Percentiles rank a stretch among this genome's conserved stretches.
These are phyloP conservation scores for Gracilaria domingensis DNA, from an alignment of 23 red algal species.

Conservation along the genomic window DNA sequence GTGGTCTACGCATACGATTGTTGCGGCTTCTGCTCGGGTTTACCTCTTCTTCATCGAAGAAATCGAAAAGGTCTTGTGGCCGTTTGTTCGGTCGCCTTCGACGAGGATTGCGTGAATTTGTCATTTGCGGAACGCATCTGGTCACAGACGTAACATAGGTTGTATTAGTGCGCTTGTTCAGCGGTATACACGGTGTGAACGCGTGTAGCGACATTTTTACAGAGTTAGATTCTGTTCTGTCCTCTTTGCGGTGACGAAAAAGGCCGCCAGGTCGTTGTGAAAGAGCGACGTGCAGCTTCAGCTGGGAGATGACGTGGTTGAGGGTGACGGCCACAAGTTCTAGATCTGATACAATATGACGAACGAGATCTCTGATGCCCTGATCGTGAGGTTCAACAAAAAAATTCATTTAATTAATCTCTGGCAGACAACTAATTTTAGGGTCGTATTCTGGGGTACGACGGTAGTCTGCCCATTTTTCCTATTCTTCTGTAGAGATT, in stretches of 20 bases:
- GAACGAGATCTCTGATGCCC: too few species aligned
- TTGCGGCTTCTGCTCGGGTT: background rate
- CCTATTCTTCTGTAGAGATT: too few species aligned
- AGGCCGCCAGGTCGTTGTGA: background rate
- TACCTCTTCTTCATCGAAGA: conserved; percentile 6
- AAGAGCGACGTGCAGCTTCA: background rate
- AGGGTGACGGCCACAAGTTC: background rate
- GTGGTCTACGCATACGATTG: background rate
- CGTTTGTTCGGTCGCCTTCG: background rate
- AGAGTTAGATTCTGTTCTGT: background rate
- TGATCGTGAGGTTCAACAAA: too few species aligned
- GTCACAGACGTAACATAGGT: background rate
- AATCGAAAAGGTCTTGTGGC: conserved; percentile 20
- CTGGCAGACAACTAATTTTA: too few species aligned
- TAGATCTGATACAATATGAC: too few species aligned
- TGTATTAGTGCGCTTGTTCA: background rate
- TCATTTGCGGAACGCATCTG: conserved; percentile 11
- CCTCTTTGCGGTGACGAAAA: background rate
- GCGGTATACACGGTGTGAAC: conserved; percentile 26
- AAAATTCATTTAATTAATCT: too few species aligned
- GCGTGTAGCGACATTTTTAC: conserved; percentile 28
- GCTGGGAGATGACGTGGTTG: background rate
- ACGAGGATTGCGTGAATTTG: conserved; percentile 14
- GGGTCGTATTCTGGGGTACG: too few species aligned
- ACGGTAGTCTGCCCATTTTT: too few species aligned